Evolutionary conservation across 2,329 filamentous ascomycete species (phyloP).

Genomic region (Purpureocillium lavendulum): DNA sequence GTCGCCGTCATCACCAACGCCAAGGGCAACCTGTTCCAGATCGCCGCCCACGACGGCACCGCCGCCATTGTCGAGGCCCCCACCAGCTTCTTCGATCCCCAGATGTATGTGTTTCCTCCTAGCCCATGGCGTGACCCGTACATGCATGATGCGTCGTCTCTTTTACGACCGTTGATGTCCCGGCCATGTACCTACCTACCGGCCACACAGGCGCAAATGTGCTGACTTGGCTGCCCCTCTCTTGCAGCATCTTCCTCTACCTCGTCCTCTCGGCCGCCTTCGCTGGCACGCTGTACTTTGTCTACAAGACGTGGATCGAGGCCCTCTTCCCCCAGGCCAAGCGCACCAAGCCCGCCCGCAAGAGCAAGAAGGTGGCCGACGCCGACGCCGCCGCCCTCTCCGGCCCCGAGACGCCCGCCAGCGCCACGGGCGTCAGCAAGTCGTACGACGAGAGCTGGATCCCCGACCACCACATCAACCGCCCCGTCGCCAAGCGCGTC

Average conservation of each 20-base stretch:
- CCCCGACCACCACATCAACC: conserved; percentile 79
- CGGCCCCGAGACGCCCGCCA: conserved; percentile 62
- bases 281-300: conserved; percentile 79
- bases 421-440: conserved; percentile 60
- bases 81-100: conserved; percentile 85
- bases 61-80: conserved; percentile 85
- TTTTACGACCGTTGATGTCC: too few relatives aligned
- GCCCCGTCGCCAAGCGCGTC: conserved; percentile 63
- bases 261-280: conserved; percentile 76
- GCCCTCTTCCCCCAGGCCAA: conserved; percentile 90
- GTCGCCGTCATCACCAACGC: conserved; percentile 62
- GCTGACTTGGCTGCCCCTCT: not conserved
- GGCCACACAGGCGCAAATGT: too few relatives aligned
- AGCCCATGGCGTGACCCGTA: too few relatives aligned
- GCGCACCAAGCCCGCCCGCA: conserved; percentile 52
- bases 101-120: conserved; percentile 65
- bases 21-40: conserved; percentile 63
- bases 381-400: conserved; percentile 52
- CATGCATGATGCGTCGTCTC: too few relatives aligned
- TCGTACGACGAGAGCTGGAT: conserved; percentile 92
- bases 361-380: conserved; percentile 60
- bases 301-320: conserved; percentile 97
- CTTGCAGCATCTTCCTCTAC: conserved; percentile 92
- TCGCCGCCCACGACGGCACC: conserved; percentile 72
- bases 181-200: too few relatives aligned